Percentiles rank a stretch among this genome's conserved stretches.
These are phyloP conservation scores for Cyathus striatus DNA, from an alignment of 768 basidiomycete species.

Conservation along the genomic window DNA sequence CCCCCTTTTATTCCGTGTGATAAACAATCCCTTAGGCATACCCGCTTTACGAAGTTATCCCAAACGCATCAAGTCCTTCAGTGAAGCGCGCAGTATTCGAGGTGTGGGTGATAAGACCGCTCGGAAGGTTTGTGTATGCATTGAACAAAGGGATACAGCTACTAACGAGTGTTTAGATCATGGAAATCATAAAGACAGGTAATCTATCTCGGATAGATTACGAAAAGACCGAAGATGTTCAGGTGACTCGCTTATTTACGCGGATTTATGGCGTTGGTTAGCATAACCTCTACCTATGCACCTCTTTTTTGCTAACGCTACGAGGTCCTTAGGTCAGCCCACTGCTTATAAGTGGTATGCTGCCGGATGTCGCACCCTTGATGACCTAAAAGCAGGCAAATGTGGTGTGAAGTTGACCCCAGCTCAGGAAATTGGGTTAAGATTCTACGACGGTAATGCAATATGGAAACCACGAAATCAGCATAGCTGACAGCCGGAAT, in stretches of 20 bases:
- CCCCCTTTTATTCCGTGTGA: no score
- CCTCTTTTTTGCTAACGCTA: not conserved
- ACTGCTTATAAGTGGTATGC: slow-evolving; percentile 73
- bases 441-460: slow-evolving; percentile 68
- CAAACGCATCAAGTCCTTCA: slow-evolving; percentile 49
- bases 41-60: slow-evolving; percentile 51
- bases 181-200: slow-evolving; percentile 77
- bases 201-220: slow-evolving; percentile 61
- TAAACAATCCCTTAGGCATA: slow-evolving; percentile 45
- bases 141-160: not conserved
- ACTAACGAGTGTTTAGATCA: slow-evolving; percentile 43
- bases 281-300: slow-evolving; percentile 15
- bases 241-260: slow-evolving; percentile 53
- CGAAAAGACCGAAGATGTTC: slow-evolving; percentile 62
- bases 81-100: slow-evolving; percentile 53
- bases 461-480: no score
- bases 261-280: slow-evolving; percentile 86
- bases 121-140: slow-evolving; percentile 41
- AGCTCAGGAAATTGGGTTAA: slow-evolving; percentile 63
- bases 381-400: slow-evolving; percentile 61
- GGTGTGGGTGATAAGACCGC: slow-evolving; percentile 77
- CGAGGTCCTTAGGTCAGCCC: slow-evolving; percentile 39
- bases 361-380: slow-evolving; percentile 71
- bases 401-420: slow-evolving; percentile 54
- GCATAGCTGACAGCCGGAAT: no score